Evolutionary conservation across 345 rosid genomes (phyloP), one percentile per base, ranked within the genome.

Genomic region (Brassica nigra): DNA sequence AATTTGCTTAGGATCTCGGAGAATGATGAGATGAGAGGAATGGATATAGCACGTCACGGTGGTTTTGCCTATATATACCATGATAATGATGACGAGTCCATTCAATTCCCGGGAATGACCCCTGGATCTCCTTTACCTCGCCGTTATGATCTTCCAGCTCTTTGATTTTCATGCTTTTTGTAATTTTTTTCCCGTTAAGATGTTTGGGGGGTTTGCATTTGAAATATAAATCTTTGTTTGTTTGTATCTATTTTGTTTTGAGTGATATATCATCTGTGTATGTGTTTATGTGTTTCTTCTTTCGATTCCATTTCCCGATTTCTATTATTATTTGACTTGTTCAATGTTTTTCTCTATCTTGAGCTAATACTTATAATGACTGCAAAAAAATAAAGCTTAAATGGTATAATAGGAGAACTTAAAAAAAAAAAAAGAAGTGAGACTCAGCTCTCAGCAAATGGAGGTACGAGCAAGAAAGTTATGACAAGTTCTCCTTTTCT

Each of bases 41-140:
- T 94, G 97, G 98, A 94, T 70, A 33, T 89, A 65, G 85, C 97
- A 73, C 84, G 95, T 5, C 98, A 94, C 12, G 98, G 98, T 1
- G 98, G 98, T 0, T 87, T 90, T 52, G 98, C 98, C 27, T 94
- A 94, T 78, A 74, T 85, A 0, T 92, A 94, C 79, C 85, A 90
- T 66, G 97, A 94, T 5, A 87, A 86, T 4, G 93, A 87, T 31
- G 97, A 90, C 0, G 34, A 75, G 0, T 82, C 44, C 8, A 73
- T 71, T 70, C 85, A 76, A 29, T 6, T 90, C 83, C 82, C 77
- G 28, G 84, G 77, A 64, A 67, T 89, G 15, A 88, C 66, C 33
- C 87, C 86, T 18, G 68, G 76, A 8, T 68, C 86, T 62, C 86
- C 91, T 2, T 0, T 6, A 1, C 63, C 80, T 59, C 80, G 75